Base-by-base conservation (phyloP, 768 basidiomycete species). In the Gelatoporia subvermispora region DNA sequence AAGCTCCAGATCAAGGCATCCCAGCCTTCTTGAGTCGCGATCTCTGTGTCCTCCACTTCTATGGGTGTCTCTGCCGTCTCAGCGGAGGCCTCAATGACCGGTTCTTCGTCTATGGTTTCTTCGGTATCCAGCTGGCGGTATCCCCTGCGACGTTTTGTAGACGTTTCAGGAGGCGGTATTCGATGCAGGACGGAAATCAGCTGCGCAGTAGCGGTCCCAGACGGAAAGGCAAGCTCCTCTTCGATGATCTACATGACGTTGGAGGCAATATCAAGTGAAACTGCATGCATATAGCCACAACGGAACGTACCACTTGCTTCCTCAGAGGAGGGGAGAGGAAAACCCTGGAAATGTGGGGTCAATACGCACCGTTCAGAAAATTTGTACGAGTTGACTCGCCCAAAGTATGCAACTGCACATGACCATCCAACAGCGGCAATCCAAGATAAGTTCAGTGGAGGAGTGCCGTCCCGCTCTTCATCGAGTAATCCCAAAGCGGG, bases 181-280 rank as follows among this genome's bases (percentile, higher is more conserved):
- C 80, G 70, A 60, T 97, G 93, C 13, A 98, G 74, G 11, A 96
- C 88, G 2, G 92, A 86, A 41, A 98, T 92, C 10, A 98, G 74
- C 55, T 96, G 94, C 4, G 94, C 94, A 1, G 95, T 98, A 1
- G 94, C 94, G 15, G 94, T 95, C 24, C 95, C 95, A 1, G 90
- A 93, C 2, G 95, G 95, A 58, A 98, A 98, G 2, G 88, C 75
- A 3, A 98, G 81, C 65, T 95, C 84, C 66, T 98, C 95, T 62
- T 94, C 87, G 36, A 98, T 82, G 50, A 98, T 93, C 88, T 93
- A 53, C 9, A 39, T 13, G 9, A 5, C 41, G 17, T 18, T 31
- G 20, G 31, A 10, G 28, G 24, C 15, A 35, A 23, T 17, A 15
- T 34, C 15, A 10, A 15, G 10, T 9, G 17, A 39, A 34, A 9